Evolutionary conservation across 768 basidiomycete species (phyloP), one percentile per base, ranked within the genome.

Genomic region (Tephrocybe sp.): DNA sequence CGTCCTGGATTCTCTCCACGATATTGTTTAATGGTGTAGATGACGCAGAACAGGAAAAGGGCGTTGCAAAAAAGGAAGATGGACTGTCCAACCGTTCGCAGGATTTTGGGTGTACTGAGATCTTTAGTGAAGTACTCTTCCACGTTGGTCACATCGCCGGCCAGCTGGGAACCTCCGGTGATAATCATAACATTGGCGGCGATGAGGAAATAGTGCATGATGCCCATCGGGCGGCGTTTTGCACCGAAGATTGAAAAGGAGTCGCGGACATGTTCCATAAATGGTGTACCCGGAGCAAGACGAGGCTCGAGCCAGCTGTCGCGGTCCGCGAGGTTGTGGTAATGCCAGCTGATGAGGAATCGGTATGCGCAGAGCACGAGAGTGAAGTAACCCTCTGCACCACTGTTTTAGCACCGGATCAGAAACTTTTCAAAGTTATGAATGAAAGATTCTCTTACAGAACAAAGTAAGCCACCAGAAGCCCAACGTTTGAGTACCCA

Each of bases 261-360:
- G 5, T 61, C 62, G 8, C 57, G 30, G 48, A 67, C 38, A 22
- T 56, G 49, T 12, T 59, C 54, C 31, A 42, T 53, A 15, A 49
- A 40, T 18, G 55, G 47, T 8, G 58, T 56, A 10, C 48, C 52
- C 0, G 57, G 57, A 4, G 42, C 49, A 24, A 58, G 45, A 21
- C 62, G 62, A 11, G 67, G 68, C 48, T 70, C 69, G 8, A 70
- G 60, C 68, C 68, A 70, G 18, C 66, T 67, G 27, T 61, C 58
- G 10, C 62, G 62, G 9, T 50, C 55, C 3, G 58, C 56, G 18
- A 64, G 56, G 42, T 69, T 69, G 42, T 64, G 65, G 39, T 67
- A 59, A 23, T 70, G 69, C 69, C 69, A 70, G 12, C 63, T 65
- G 21, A 69, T 61, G 43, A 69, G 58, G 60, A 67, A 69, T 15